Percentiles rank a stretch among this genome's conserved stretches.
phyloP scores from a whole-genome alignment of 2,329 filamentous ascomycete species.

The Neoscytalidium dimidiatum region DNA sequence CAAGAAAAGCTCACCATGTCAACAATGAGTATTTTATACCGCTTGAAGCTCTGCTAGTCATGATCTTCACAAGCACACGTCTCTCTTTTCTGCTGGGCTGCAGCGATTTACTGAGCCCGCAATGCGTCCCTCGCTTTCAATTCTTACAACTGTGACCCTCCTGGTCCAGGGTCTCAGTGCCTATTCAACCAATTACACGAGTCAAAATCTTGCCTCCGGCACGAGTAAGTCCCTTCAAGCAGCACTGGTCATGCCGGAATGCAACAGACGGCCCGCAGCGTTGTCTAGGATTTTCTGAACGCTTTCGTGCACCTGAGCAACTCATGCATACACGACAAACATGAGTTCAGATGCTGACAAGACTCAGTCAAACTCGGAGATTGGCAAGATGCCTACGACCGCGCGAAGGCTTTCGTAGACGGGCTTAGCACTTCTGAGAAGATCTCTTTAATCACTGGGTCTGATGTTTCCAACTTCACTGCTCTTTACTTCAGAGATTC shows the following conservation, averaged over 20 bases:
- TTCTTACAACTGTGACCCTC: slow-evolving; percentile 4
- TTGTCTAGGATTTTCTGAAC: no score
- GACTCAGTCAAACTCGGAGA: slow-evolving; percentile 15
- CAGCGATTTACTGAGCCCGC: not conserved
- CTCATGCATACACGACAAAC: no score
- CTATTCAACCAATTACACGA: slow-evolving; percentile 17
- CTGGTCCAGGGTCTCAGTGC: slow-evolving; percentile 8
- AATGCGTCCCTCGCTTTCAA: slow-evolving; percentile 5
- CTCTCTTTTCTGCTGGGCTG: not conserved
- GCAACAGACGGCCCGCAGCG: no score
- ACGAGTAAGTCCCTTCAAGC: not conserved
- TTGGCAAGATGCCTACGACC: slow-evolving; percentile 16
- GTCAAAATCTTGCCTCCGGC: slow-evolving; percentile 7
- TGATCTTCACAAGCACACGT: not conserved
- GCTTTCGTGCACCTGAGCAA: no score
- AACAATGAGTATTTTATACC: not conserved
- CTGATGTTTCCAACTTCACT: slow-evolving; percentile 16
- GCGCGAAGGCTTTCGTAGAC: slow-evolving; percentile 13
- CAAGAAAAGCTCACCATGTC: not conserved
- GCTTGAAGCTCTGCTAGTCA: not conserved
- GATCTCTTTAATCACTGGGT: slow-evolving; percentile 13
- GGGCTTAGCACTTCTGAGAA: slow-evolving; percentile 10
- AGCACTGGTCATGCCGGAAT: no score
- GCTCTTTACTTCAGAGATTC: slow-evolving; percentile 19
- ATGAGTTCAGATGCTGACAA: not conserved